A percentile compares a stretch with the other conserved stretches of the same genome.
Evolutionary conservation across 441 rosid species (phyloP).

Genomic region (Euphorbia schlechtendalii): DNA sequence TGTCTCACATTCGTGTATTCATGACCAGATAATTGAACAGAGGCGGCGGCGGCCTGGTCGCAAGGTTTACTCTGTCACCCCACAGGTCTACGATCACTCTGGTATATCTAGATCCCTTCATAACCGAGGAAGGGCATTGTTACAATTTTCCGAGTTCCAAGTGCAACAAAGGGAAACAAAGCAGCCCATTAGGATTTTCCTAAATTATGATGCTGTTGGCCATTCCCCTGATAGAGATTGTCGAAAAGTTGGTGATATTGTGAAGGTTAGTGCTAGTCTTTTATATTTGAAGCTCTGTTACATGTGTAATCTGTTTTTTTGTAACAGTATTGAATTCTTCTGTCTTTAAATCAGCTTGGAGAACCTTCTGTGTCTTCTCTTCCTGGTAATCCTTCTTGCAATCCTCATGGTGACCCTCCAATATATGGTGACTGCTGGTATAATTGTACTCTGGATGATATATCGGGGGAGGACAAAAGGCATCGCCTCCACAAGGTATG

Average conservation of each 20-base stretch:
- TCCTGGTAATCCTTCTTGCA: constrained; percentile 64
- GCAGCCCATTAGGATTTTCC: constrained; percentile 87
- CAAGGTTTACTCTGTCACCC: constrained; percentile 76
- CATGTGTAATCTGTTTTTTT: no score
- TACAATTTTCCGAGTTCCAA: constrained; percentile 33
- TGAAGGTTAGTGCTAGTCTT: constrained; percentile 55
- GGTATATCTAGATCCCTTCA: constrained; percentile 30
- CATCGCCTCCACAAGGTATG: constrained; percentile 81
- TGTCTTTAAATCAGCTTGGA: constrained; percentile 57
- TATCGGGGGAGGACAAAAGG: constrained; percentile 81
- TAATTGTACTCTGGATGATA: constrained; percentile 90
- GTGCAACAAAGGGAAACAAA: constrained; percentile 45
- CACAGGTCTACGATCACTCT: constrained; percentile 74
- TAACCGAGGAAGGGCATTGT: constrained; percentile 70
- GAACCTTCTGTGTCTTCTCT: constrained; percentile 63
- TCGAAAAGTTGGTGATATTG: constrained; percentile 69
- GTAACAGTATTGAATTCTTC: constrained; percentile 16
- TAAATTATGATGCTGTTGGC: constrained; percentile 98
- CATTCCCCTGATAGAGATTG: constrained; percentile 93
- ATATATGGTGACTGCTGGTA: constrained; percentile 94
- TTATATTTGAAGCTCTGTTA: constrained; percentile 8
- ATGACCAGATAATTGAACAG: constrained; percentile 86
- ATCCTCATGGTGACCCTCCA: constrained; percentile 72
- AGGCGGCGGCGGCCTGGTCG: constrained; percentile 85
- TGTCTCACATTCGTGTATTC: constrained; percentile 85